phyloP scores from a whole-genome alignment of 1,284 basidiomycete genomes.

The Pseudozyma thailandica region DNA sequence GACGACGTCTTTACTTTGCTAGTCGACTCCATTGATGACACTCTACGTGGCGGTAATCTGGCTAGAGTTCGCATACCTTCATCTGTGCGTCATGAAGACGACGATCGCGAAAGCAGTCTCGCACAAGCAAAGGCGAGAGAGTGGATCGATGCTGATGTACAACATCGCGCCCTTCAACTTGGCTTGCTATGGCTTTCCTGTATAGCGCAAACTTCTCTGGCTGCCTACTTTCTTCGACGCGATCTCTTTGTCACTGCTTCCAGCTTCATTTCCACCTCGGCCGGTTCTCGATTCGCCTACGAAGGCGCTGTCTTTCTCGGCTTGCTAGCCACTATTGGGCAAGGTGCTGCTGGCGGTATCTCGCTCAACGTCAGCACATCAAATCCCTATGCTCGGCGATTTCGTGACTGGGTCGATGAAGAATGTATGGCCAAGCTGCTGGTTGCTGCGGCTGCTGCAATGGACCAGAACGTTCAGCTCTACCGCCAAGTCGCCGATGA shows the following conservation, averaged over 20 bases:
- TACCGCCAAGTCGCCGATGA: conserved; percentile 47
- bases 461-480: conserved; percentile 26
- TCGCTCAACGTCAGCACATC: conserved; percentile 44
- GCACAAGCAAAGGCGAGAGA: conserved; percentile 32
- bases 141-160: conserved; percentile 44
- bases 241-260: conserved; percentile 58
- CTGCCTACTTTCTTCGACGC: conserved; percentile 61
- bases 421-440: conserved; percentile 48
- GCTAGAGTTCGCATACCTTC: conserved; percentile 39
- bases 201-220: conserved; percentile 52
- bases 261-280: conserved; percentile 32
- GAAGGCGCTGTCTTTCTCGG: conserved; percentile 59
- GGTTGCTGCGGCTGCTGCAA: conserved; percentile 27
- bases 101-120: conserved; percentile 22
- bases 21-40: conserved; percentile 55
- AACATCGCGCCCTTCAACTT: conserved; percentile 51
- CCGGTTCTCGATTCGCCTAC: conserved; percentile 46
- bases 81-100: conserved; percentile 19
- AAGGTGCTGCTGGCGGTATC: conserved; percentile 29
- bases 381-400: conserved; percentile 49
- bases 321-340: conserved; percentile 61
- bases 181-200: conserved; percentile 57
- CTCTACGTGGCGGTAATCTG: conserved; percentile 44
- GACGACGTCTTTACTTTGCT: conserved; percentile 62
- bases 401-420: conserved; percentile 54